Evolutionary conservation across 257 asterid genomes (phyloP), one percentile per base, ranked within the genome.

Genomic region (Nicotiana tabacum): DNA sequence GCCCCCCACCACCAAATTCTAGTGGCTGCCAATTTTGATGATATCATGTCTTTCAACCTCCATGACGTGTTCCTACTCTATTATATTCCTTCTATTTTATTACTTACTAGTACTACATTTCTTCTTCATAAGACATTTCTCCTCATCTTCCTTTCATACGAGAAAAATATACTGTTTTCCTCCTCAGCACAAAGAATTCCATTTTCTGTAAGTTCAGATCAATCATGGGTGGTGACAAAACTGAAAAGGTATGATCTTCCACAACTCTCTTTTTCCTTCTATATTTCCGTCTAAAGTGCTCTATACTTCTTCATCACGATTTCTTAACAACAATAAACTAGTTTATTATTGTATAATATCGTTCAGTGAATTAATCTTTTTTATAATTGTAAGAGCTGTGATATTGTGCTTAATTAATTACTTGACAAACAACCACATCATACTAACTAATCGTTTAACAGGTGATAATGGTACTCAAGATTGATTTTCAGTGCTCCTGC

Each of bases 401-500:
- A 70, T 70, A 21, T 35, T 68, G 4, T 37, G 0, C 17, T 18
- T 18, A 33, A 39, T 32, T 17, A 32, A 30, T 18, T 64, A 66
- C 21, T 66, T 5, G 6, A 57, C n/a, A 6, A 57, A 57, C 6
- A 57, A 16, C 10, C 4, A 3, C 62, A 57, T 1, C 15, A 21
- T 62, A 68, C 9, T 21, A 39, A 68, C 4, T n/a, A n/a, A 21
- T 21, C 6, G 60, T 72, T 72, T 72, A 80, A 61, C 87, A 92
- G 98, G 90, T 83, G 3, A 24, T 55, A 3, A 95, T 95, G 98
- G 82, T 86, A 69, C 92, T 95, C 32, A 87, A 87, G 87, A 96
- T 86, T 81, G 96, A 95, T 90, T 98, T 95, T 35, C 97, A 95
- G 46, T 95, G 98, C 53, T 83, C 91, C 6, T 53, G 88, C 90